Conservation (phyloP, 306 rosid species). For the Notholithocarpus densiflorus region DNA sequence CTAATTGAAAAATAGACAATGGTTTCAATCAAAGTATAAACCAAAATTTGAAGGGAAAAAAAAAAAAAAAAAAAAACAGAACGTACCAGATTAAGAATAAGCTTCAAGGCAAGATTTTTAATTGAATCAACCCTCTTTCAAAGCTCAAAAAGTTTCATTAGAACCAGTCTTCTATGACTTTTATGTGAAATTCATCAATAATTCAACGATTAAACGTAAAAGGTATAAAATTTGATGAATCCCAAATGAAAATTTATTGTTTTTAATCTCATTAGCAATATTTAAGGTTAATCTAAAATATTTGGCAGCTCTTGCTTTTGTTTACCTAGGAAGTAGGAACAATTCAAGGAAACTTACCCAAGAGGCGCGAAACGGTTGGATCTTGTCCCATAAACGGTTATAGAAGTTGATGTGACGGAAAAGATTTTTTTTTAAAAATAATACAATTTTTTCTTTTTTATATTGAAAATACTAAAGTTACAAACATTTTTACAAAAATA, state of each 20-base stretch:
- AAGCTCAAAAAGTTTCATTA: not conserved
- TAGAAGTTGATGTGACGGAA: conserved; percentile 19
- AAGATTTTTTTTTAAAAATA: not conserved
- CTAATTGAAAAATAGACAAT: not conserved
- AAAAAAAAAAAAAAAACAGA: too few species aligned
- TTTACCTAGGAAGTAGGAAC: not conserved
- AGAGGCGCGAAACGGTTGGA: conserved; percentile 33
- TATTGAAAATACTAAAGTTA: too few species aligned
- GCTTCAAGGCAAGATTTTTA: not conserved
- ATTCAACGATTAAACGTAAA: not conserved
- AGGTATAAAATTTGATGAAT: not conserved
- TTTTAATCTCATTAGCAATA: not conserved
- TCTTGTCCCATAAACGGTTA: conserved; percentile 32
- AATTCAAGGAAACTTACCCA: conserved; percentile 10
- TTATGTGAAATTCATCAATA: not conserved
- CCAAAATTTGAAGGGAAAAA: not conserved
- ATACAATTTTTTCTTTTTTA: too few species aligned
- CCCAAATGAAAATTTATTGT: not conserved
- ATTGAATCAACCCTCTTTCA: not conserved
- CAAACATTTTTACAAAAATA: too few species aligned
- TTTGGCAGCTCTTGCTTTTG: not conserved
- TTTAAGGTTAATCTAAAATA: not conserved
- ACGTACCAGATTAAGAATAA: not conserved
- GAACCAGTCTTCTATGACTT: not conserved
- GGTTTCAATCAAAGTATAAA: not conserved